Evolutionary conservation across 2,329 filamentous ascomycete species (phyloP).

Genomic region (Fusarium lyarnte): DNA sequence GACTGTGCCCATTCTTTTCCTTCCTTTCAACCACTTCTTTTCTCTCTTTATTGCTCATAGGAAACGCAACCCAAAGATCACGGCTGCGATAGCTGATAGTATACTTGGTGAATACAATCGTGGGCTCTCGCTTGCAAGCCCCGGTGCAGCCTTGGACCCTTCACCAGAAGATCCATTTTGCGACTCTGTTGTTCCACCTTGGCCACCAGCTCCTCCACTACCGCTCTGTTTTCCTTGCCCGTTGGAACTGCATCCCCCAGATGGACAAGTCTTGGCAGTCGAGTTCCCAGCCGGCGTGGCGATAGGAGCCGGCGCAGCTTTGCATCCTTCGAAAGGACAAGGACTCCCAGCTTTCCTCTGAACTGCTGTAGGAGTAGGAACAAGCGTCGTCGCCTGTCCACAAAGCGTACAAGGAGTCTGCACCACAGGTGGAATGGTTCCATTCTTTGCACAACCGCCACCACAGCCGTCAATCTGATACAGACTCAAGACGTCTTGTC

Average conservation of each 20-base stretch:
- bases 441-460: background rate
- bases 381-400: background rate
- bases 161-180: background rate
- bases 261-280: background rate
- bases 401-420: constrained; percentile 14
- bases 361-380: background rate
- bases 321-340: constrained; percentile 23
- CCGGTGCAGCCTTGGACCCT: constrained; percentile 1
- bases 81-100: constrained; percentile 19
- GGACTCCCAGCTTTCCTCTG: background rate
- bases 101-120: constrained; percentile 18
- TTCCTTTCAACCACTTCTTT: background rate
- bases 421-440: constrained; percentile 7
- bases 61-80: constrained; percentile 26
- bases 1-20: background rate
- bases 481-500: constrained; percentile 20
- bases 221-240: background rate
- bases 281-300: constrained; percentile 17
- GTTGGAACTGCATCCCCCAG: constrained; percentile 1
- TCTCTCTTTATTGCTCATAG: background rate
- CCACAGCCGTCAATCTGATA: constrained; percentile 13
- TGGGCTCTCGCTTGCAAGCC: constrained; percentile 16
- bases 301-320: background rate
- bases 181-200: background rate
- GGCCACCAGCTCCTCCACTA: background rate